Evolutionary conservation across 106 monocot genomes (phyloP).

Genomic region (Dactylorhiza incarnata): DNA sequence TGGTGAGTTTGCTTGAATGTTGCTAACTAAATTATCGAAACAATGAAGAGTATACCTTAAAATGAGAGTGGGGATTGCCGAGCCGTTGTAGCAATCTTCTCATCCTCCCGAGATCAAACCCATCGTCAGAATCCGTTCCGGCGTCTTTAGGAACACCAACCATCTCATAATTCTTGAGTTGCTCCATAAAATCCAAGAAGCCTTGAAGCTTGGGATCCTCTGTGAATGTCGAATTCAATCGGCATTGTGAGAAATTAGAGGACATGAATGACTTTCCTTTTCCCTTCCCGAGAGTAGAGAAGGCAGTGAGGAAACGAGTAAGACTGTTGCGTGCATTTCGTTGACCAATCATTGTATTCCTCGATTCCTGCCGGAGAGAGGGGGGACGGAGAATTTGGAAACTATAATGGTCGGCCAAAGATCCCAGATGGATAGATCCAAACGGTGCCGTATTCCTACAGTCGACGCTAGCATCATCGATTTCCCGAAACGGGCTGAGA

Average conservation of each 20-base stretch:
- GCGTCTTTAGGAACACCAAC: constrained; percentile 62
- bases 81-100: constrained; percentile 52
- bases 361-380: neutral
- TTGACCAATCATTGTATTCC: neutral
- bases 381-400: neutral
- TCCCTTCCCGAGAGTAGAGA: neutral
- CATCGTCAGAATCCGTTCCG: constrained; percentile 74
- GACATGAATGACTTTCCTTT: neutral
- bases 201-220: constrained; percentile 43
- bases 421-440: neutral
- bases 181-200: constrained; percentile 76
- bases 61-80: constrained; percentile 64
- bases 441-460: neutral
- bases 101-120: constrained; percentile 99
- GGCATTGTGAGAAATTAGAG: neutral
- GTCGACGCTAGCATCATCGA: neutral
- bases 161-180: constrained; percentile 75
- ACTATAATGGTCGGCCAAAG: neutral
- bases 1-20: too few species aligned
- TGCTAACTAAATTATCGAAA: too few species aligned
- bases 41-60: constrained; percentile 28
- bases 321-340: too few species aligned
- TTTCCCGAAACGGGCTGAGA: neutral
- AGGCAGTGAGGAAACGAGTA: neutral
- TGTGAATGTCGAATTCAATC: constrained; percentile 12